Evolutionary conservation across 768 basidiomycete species (phyloP), one percentile per base, ranked within the genome.

Genomic region (Amanita subjunquillea): DNA sequence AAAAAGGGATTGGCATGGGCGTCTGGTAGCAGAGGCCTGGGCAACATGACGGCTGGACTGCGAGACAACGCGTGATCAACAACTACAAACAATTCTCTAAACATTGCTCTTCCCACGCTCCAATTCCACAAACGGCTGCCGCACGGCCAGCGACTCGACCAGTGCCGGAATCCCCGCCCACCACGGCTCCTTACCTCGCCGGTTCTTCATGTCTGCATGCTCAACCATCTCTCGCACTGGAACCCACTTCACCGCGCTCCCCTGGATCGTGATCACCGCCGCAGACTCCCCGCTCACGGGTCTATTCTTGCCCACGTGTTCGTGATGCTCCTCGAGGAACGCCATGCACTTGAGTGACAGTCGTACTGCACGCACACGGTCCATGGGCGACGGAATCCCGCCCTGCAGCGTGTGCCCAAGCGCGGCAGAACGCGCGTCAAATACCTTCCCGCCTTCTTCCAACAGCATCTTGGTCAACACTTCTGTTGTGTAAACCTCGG

Each of bases 391-490:
- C 4, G 96, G 96, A 15, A 91, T 83, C 2, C 93, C 93, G 6
- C 96, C 96, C 62, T 99, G 96, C 2, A 99, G 72, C 4, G 94
- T 98, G 70, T 99, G 96, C 13, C 96, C 96, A 17, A 99, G 80
- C 1, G 91, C 87, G n/a, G 95, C 96, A 17, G 83, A 88, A 45
- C 96, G 86, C 17, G 96, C 83, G 69, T 99, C 96, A 63, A 98
- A 99, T 22, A 97, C 73, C 4, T 74, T 57, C 23, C 84, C 84
- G n/a, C 96, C 96, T 68, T 98, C 95, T 64, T 96, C 95, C 61
- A 87, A 85, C 68, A 97, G 70, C 76, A 99, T 96, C 66, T 89
- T 89, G 55, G 87, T 94, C 59, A 99, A 79, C 51, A 96, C 78
- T 6, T 91, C 83, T 6, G 94, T 94, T 12, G 87, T 85, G 73